Evolutionary conservation across 2,329 filamentous ascomycete genomes (phyloP), one percentile per base, ranked within the genome.

Genomic region (Aspergillus puulaauensis): DNA sequence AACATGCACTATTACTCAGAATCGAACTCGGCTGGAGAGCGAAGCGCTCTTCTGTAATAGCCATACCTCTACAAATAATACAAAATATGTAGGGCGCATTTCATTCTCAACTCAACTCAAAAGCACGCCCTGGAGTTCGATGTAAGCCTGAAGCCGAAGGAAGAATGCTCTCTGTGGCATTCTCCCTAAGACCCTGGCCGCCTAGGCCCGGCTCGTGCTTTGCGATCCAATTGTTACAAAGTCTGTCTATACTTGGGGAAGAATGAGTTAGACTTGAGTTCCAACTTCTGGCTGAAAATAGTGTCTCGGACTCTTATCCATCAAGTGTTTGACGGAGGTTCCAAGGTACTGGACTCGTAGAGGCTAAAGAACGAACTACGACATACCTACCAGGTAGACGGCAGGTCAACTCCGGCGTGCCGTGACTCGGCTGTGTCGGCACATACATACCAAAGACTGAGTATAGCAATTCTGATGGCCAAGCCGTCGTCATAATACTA

Each of bases 381-480:
- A 31, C 9, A 9, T 48, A 48, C n/a, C 31, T 31, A 7, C 19
- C 35, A 21, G n/a, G 23, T 9, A 31, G 52, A 48, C 17, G 43
- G 43, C 24, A 19, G 43, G 43, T 37, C 14, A 31, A 40, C 17
- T 19, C 27, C 41, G 31, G 21, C 23, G 17, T 24, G 43, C 23
- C 15, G 31, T 21, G 31, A 37, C 43, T 54, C 44, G 52, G 52
- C 52, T 48, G 43, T 27, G 33, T 48, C 52, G 52, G 43, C 43
- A 47, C 15, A 41, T 24, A 9, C 24, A 43, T 43, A 43, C 24
- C 44, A 31, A 14, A 9, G 9, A 27, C 14, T 23, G 23, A 31
- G 14, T 37, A 37, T 37, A 15, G 12, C 15, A 8, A 37, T 37
- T n/a, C 12, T 37, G 12, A n/a, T 37, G 6, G 5, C 35, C 35